Base-by-base conservation (phyloP, 352 stramenopile genomes). In the Phytophthora aleatoria region DNA sequence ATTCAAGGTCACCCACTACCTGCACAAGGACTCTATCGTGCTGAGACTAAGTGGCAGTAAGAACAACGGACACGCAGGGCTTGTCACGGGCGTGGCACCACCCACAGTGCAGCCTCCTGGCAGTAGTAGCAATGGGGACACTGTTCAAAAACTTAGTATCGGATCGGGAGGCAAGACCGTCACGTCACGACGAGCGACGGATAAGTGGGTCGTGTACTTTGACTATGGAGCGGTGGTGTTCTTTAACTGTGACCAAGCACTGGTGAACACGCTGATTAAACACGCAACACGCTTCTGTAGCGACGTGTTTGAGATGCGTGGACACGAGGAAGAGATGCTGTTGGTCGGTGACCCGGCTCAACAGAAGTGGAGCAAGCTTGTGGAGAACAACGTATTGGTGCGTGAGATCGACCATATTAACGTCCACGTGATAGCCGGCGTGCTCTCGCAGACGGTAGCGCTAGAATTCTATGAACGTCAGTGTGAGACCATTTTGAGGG, bases 401-500 rank as follows among this genome's bases (percentile, higher is more conserved):
- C 83, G 83, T 20, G 79, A 92, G 66, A 91, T 92, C 41, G 86
- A 94, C 42, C 83, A 92, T 61, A 83, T 91, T 53, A 92, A 92
- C 53, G 85, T 94, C 43, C 82, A 94, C 64, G 94, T 99, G 26
- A 98, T 99, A 67, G 92, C 91, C 16, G 96, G 93, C 20, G 96
- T 99, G 35, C 83, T 99, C 69, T 97, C 88, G 10, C 94, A 99
- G 75, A 98, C 93, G 2, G 95, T 99, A 1, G 97, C 97, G 6
- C 77, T 99, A 20, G 96, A 98, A 69, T 94, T 98, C 71, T 98
- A 98, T 73, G 97, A 98, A 75, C 92, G 95, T 16, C 95, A 95
- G 53, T 95, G 98, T 24, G 96, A 99, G 67, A 90, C 94, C 33
- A 96, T 99, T 64, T 76, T 99, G 53, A 85, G 74, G 38, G 94